Evolutionary conservation across 768 basidiomycete species (phyloP).

Genomic region (Lactifluus hygrophoroides): DNA sequence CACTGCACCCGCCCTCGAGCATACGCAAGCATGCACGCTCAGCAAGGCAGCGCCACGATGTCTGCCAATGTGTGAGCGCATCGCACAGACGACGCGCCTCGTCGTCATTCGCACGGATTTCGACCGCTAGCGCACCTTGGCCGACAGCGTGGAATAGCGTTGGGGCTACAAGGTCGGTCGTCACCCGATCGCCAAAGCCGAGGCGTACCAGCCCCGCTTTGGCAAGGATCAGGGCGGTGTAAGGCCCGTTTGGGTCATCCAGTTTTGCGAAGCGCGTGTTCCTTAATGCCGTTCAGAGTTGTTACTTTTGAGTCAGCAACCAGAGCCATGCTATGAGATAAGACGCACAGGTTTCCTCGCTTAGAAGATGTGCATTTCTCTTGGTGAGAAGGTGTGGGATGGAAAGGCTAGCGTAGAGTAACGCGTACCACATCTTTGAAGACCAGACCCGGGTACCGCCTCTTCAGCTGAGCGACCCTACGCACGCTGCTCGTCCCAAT

Average conservation of each 20-base stretch:
- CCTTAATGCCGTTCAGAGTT: slow-evolving; percentile 30
- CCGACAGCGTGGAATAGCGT: slow-evolving; percentile 83
- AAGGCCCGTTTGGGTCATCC: slow-evolving; percentile 72
- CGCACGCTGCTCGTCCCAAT: slow-evolving; percentile 96
- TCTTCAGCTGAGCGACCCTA: slow-evolving; percentile 81
- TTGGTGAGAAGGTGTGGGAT: neutral
- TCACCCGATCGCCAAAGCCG: slow-evolving; percentile 65
- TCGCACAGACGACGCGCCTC: slow-evolving; percentile 55
- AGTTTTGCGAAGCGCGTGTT: slow-evolving; percentile 90
- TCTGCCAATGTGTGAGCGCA: slow-evolving; percentile 65
- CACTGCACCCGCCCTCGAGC: slow-evolving; percentile 94
- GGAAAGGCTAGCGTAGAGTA: neutral
- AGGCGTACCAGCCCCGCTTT: slow-evolving; percentile 85
- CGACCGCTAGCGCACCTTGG: slow-evolving; percentile 86
- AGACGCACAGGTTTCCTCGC: slow-evolving; percentile 81
- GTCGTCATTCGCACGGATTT: slow-evolving; percentile 63
- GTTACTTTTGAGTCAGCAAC: neutral
- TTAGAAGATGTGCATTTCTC: slow-evolving; percentile 22
- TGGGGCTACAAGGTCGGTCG: slow-evolving; percentile 64
- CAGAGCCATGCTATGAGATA: neutral
- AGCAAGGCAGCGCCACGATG: slow-evolving; percentile 67
- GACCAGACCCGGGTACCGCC: slow-evolving; percentile 62
- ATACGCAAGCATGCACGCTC: slow-evolving; percentile 85
- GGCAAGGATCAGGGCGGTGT: slow-evolving; percentile 85
- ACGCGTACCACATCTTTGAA: slow-evolving; percentile 86